A percentile compares a stretch with the other conserved stretches of the same genome.
Conservation (phyloP, 2,329 filamentous ascomycete species). For the Cladophialophora immunda region DNA sequence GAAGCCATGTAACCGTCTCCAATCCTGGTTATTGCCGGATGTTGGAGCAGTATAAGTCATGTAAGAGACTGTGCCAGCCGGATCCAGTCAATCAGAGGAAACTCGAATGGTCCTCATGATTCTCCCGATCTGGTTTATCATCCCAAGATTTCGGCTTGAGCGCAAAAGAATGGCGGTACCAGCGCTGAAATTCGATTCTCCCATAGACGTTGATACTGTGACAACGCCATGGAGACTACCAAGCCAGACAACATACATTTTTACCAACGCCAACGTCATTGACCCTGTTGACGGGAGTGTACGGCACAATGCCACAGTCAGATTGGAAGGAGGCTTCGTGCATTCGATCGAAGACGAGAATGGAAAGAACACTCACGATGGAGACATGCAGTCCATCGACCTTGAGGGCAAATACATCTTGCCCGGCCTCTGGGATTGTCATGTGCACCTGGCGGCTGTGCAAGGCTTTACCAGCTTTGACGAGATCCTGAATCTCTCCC, state of each 20-base stretch:
- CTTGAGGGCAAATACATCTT: constrained; percentile 56
- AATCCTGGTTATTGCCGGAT: too few relatives aligned
- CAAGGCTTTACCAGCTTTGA: constrained; percentile 53
- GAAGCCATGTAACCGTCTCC: too few relatives aligned
- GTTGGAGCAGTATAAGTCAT: too few relatives aligned
- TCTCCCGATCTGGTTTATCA: too few relatives aligned
- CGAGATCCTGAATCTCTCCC: constrained; percentile 50
- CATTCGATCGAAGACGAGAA: constrained; percentile 35
- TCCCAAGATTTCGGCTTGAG: too few relatives aligned
- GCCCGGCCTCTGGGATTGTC: constrained; percentile 63
- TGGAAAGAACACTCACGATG: constrained; percentile 30
- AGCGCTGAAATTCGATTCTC: constrained; percentile 17
- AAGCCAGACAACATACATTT: constrained; percentile 43
- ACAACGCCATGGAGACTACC: constrained; percentile 42
- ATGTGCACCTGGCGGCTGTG: constrained; percentile 58
- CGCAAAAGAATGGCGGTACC: constrained; percentile 13
- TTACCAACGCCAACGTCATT: constrained; percentile 57
- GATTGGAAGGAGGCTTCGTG: constrained; percentile 49
- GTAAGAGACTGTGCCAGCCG: too few relatives aligned
- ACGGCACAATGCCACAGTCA: constrained; percentile 44
- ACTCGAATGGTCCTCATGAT: too few relatives aligned
- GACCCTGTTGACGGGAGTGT: constrained; percentile 50
- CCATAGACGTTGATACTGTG: constrained; percentile 23
- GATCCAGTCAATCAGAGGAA: too few relatives aligned
- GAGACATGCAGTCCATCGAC: constrained; percentile 48